Conservation (phyloP, 768 basidiomycete genomes). For the Russula brevipes region DNA sequence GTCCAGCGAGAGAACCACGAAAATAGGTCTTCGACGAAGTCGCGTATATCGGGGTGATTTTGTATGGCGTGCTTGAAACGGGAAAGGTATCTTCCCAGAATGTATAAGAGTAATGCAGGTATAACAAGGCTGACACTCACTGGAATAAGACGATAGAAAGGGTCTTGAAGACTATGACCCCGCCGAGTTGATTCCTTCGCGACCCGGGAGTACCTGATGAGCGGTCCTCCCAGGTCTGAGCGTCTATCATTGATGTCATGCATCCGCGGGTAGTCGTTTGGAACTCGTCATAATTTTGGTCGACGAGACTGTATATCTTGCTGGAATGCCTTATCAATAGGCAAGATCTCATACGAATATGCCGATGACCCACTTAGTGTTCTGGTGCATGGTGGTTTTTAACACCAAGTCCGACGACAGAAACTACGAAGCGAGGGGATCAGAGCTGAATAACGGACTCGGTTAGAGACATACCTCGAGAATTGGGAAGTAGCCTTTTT, state of each 20-base stretch:
- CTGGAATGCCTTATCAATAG: constrained; percentile 10
- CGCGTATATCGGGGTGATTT: constrained; percentile 41
- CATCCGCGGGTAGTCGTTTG: constrained; percentile 23
- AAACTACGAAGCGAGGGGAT: constrained; percentile 26
- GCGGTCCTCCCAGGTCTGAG: constrained; percentile 29
- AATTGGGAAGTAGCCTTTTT: constrained; percentile 33
- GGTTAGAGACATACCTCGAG: constrained; percentile 27
- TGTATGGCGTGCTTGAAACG: constrained; percentile 55
- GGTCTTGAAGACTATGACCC: constrained; percentile 32
- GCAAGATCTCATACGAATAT: background rate
- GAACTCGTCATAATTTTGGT: constrained; percentile 30
- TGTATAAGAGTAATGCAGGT: background rate
- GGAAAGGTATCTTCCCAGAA: constrained; percentile 41
- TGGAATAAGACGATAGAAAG: constrained; percentile 27
- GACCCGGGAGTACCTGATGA: constrained; percentile 7
- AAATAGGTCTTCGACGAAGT: constrained; percentile 40
- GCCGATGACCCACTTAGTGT: constrained; percentile 29
- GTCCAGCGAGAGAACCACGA: constrained; percentile 49
- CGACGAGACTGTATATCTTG: constrained; percentile 28
- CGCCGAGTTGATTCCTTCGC: constrained; percentile 25
- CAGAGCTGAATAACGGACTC: background rate
- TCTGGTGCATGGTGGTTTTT: constrained; percentile 31
- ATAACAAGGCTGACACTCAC: constrained; percentile 11
- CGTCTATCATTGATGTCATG: constrained; percentile 28
- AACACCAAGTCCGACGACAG: constrained; percentile 31